Conservation (phyloP, 176 grass and related monocot species). For the Zoysia pacifica region DNA sequence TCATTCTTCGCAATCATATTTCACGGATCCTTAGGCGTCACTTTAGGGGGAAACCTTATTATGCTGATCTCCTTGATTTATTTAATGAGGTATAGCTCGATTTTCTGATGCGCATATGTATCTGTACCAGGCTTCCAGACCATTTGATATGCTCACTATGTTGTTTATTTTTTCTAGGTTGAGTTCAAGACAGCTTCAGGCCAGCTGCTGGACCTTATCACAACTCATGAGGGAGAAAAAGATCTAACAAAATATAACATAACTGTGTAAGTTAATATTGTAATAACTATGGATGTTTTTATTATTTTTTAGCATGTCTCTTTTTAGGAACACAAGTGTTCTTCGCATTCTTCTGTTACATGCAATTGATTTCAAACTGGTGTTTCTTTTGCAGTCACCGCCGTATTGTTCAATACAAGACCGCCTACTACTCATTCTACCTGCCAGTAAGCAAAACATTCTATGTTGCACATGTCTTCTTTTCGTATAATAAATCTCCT, state of each 20-base stretch:
- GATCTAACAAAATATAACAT: constrained; percentile 84
- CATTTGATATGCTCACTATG: constrained; percentile 22
- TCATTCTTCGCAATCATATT: constrained; percentile 88
- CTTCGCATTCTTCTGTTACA: background rate
- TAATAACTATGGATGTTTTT: constrained; percentile 2
- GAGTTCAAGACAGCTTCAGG: constrained; percentile 96
- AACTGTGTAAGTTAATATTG: constrained; percentile 59
- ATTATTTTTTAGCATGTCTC: constrained; percentile 2
- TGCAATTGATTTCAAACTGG: constrained; percentile 8
- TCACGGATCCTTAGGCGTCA: constrained; percentile 61
- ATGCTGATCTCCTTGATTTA: constrained; percentile 92
- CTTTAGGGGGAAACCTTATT: constrained; percentile 89
- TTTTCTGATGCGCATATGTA: background rate
- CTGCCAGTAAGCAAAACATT: constrained; percentile 68
- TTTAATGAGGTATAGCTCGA: constrained; percentile 84
- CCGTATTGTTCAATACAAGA: constrained; percentile 95
- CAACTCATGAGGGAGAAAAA: constrained; percentile 87
- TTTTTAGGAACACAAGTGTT: constrained; percentile 15
- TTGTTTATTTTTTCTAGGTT: constrained; percentile 57
- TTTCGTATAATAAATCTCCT: background rate
- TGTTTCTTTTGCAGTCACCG: constrained; percentile 61
- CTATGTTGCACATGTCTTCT: background rate
- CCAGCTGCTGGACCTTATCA: constrained; percentile 91
- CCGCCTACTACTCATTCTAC: constrained; percentile 98
- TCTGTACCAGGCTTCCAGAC: constrained; percentile 10